phyloP scores from a whole-genome alignment of 1,284 basidiomycete genomes.

The Pholiota adiposa region DNA sequence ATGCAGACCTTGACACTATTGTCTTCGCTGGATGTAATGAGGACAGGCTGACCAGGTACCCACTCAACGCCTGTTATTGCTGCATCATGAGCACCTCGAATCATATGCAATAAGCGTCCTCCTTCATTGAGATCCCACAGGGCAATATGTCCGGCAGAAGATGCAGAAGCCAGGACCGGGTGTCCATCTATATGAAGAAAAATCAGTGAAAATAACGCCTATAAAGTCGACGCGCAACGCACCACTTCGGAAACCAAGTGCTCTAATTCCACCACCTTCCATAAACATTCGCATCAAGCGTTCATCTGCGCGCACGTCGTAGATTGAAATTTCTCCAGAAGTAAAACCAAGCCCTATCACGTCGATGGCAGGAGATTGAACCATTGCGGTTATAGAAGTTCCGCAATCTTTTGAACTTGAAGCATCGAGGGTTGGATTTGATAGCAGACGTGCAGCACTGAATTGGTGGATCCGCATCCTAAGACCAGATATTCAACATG shows the following conservation, averaged over 20 bases:
- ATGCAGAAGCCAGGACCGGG: constrained; percentile 84
- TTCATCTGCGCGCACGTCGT: constrained; percentile 92
- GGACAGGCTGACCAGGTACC: constrained; percentile 88
- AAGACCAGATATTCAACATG: neutral
- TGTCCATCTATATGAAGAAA: constrained; percentile 67
- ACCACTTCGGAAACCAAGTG: constrained; percentile 90
- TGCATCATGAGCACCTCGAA: constrained; percentile 87
- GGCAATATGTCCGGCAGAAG: constrained; percentile 86
- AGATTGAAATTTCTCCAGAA: constrained; percentile 86
- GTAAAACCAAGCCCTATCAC: constrained; percentile 91
- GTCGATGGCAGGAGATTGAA: constrained; percentile 95
- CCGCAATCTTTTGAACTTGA: constrained; percentile 48
- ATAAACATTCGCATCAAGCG: constrained; percentile 87
- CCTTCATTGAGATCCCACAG: constrained; percentile 90
- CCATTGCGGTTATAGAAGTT: constrained; percentile 74
- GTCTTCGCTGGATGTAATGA: constrained; percentile 88
- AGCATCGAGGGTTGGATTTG: constrained; percentile 35
- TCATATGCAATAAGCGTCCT: constrained; percentile 81
- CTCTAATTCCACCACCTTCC: constrained; percentile 78
- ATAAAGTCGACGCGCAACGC: constrained; percentile 29
- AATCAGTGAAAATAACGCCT: neutral
- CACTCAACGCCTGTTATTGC: constrained; percentile 83
- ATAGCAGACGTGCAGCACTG: constrained; percentile 51
- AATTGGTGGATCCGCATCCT: constrained; percentile 76
- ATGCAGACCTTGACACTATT: constrained; percentile 86